These are phyloP conservation scores for Backusella australiensis DNA, from an alignment of 192 early-diverging fungal species.

Conservation along the genomic window DNA sequence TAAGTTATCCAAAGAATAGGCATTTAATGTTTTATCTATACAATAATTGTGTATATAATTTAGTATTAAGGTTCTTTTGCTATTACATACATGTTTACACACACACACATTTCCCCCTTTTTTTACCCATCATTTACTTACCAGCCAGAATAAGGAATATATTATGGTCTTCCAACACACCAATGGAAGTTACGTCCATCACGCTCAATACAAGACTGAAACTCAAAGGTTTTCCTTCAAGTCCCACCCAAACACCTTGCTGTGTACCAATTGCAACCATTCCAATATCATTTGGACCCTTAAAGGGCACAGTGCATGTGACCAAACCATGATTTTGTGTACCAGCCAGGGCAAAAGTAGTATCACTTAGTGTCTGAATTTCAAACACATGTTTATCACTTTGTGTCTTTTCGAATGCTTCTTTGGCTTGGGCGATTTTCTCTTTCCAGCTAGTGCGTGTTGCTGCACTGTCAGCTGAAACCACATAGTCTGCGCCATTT, in stretches of 20 bases:
- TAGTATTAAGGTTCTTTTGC: conserved; percentile 24
- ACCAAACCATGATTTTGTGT: conserved; percentile 43
- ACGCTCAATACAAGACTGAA: conserved; percentile 38
- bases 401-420: conserved; percentile 20
- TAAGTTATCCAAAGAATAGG: conserved; percentile 75
- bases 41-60: conserved; percentile 37
- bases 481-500: conserved; percentile 59
- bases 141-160: conserved; percentile 81
- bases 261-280: conserved; percentile 84
- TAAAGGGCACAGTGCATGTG: conserved; percentile 52
- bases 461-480: conserved; percentile 73
- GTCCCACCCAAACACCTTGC: conserved; percentile 76
- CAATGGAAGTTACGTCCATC: conserved; percentile 70
- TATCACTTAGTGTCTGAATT: conserved; percentile 43
- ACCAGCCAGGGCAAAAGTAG: conserved; percentile 34
- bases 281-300: conserved; percentile 42
- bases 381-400: conserved; percentile 46
- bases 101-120: background rate
- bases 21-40: conserved; percentile 67
- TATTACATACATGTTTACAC: too few species aligned
- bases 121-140: conserved; percentile 36
- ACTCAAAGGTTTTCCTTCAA: conserved; percentile 48
- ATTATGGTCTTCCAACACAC: conserved; percentile 75
- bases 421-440: conserved; percentile 64
- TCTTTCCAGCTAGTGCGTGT: conserved; percentile 81